Conservation (phyloP, 2,329 filamentous ascomycete genomes). For the Emmonsiellopsis sp. region DNA sequence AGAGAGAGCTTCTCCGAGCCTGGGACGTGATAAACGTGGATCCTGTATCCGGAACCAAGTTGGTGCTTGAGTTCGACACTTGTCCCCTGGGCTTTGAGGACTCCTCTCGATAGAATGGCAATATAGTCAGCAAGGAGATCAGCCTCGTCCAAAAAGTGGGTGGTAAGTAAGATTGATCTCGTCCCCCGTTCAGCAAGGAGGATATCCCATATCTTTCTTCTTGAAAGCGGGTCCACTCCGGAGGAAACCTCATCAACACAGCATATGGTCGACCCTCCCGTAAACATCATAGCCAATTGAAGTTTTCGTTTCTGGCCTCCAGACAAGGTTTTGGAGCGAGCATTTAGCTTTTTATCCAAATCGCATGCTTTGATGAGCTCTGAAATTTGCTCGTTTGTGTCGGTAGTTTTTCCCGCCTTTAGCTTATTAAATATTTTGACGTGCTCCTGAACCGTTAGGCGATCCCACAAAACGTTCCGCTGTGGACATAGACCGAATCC, state of each 20-base stretch:
- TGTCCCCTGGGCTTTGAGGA: constrained; percentile 47
- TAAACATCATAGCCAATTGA: constrained; percentile 91
- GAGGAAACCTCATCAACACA: constrained; percentile 88
- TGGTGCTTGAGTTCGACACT: constrained; percentile 40
- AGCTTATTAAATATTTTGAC: constrained; percentile 74
- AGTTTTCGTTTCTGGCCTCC: constrained; percentile 89
- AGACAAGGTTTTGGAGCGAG: constrained; percentile 67
- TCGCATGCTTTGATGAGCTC: constrained; percentile 64
- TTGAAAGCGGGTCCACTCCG: constrained; percentile 75
- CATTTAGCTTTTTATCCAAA: constrained; percentile 62
- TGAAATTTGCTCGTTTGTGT: constrained; percentile 50
- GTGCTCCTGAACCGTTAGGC: constrained; percentile 78
- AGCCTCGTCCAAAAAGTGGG: constrained; percentile 89
- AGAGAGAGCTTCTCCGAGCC: constrained; percentile 33
- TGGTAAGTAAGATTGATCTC: constrained; percentile 78
- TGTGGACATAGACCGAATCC: constrained; percentile 83
- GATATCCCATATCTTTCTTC: constrained; percentile 91
- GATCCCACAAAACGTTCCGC: constrained; percentile 89
- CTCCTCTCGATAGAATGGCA: constrained; percentile 76
- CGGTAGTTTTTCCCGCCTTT: constrained; percentile 54
- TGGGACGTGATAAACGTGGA: constrained; percentile 59
- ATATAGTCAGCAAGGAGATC: constrained; percentile 85
- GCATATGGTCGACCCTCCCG: constrained; percentile 77
- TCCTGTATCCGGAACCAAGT: constrained; percentile 74
- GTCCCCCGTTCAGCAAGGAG: constrained; percentile 72